A percentile compares a stretch with the other conserved stretches of the same genome.
These are phyloP conservation scores for Candida tunisiensis DNA, from an alignment of 1,139 yeast genomes.

Conservation along the genomic window DNA sequence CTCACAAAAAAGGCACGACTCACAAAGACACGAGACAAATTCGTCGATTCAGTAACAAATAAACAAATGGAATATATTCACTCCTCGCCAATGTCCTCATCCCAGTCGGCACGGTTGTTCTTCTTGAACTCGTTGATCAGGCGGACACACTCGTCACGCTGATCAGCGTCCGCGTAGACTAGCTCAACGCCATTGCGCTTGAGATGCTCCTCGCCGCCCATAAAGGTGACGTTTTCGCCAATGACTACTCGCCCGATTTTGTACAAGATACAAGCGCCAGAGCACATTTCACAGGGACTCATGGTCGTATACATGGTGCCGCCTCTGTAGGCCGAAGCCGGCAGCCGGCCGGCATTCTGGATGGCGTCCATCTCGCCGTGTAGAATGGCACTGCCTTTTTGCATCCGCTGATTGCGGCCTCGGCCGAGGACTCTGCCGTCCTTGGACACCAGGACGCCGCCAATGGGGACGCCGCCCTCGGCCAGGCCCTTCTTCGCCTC, in stretches of 20 bases:
- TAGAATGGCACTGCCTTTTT: conserved; percentile 52
- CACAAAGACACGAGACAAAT: no score
- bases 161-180: conserved; percentile 45
- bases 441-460: conserved; percentile 50
- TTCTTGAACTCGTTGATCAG: conserved; percentile 63
- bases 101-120: conserved; percentile 72
- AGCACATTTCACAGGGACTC: conserved; percentile 90
- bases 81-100: conserved; percentile 71
- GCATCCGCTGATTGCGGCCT: conserved; percentile 84
- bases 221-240: conserved; percentile 71
- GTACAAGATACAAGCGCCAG: conserved; percentile 82
- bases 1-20: no score
- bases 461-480: conserved; percentile 93
- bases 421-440: conserved; percentile 71
- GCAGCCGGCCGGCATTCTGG: conserved; percentile 78
- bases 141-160: conserved; percentile 50
- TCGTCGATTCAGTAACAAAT: no score
- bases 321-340: conserved; percentile 42
- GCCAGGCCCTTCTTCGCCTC: conserved; percentile 26
- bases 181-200: conserved; percentile 55
- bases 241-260: conserved; percentile 74
- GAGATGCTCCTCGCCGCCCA: conserved; percentile 65
- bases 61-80: no score
- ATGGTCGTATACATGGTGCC: conserved; percentile 67
- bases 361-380: conserved; percentile 87